These are phyloP conservation scores for Gleditsia sinensis DNA, from an alignment of 306 rosid species.

Conservation along the genomic window DNA sequence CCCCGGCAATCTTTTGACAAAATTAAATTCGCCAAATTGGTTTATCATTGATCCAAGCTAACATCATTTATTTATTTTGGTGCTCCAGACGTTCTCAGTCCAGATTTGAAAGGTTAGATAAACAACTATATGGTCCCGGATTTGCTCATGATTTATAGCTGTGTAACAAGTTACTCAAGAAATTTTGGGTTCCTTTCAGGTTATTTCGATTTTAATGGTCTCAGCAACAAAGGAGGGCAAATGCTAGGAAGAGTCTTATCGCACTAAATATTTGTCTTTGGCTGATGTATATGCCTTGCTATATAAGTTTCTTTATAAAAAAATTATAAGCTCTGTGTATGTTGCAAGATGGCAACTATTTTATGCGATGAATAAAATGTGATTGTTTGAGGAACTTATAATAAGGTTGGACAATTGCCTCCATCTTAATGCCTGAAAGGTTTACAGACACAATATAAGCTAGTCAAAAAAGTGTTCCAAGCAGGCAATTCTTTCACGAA, in stretches of 20 bases:
- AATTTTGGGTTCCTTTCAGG: conserved; percentile 30
- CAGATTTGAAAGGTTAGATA: conserved; percentile 56
- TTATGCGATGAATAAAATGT: conserved; percentile 30
- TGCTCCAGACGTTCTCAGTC: conserved; percentile 58
- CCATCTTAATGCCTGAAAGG: too few species aligned
- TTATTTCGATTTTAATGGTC: conserved; percentile 40
- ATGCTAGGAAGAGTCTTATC: not conserved
- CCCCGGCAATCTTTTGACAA: not conserved
- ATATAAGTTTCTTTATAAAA: not conserved
- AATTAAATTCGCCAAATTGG: not conserved
- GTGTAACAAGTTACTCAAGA: conserved; percentile 3
- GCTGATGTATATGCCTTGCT: not conserved
- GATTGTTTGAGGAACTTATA: not conserved
- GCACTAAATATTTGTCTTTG: not conserved
- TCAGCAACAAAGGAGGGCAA: not conserved
- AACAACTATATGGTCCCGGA: not conserved
- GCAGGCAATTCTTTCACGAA: too few species aligned
- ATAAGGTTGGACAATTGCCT: too few species aligned
- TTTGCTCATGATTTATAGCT: not conserved
- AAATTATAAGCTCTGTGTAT: not conserved
- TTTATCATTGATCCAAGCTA: conserved; percentile 20
- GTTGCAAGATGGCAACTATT: conserved; percentile 23
- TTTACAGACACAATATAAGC: too few species aligned
- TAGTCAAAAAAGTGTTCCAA: too few species aligned
- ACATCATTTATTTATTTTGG: conserved; percentile 21